A percentile compares a stretch with the other conserved stretches of the same genome.
These are phyloP conservation scores for Leucoagaricus sp. DNA, from an alignment of 1,284 basidiomycete species.

Conservation along the genomic window DNA sequence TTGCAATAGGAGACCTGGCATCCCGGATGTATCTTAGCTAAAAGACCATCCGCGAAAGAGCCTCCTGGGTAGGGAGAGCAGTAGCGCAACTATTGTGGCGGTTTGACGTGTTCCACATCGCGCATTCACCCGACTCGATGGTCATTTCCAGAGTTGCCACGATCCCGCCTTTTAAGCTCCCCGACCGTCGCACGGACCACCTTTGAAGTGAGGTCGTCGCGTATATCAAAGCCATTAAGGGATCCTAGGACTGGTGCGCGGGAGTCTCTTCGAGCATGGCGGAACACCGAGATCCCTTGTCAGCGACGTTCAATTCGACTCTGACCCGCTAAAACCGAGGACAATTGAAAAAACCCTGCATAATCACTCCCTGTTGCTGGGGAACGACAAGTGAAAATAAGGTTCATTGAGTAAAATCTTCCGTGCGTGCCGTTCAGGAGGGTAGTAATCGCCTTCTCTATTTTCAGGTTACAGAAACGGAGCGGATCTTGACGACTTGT, in stretches of 20 bases:
- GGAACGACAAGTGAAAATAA: background rate
- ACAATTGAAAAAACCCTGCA: background rate
- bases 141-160: too few relatives aligned
- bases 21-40: background rate
- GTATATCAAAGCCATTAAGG: too few relatives aligned
- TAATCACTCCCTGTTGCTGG: background rate
- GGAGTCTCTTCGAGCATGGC: background rate
- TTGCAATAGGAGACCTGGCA: background rate
- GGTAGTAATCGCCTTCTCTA: background rate
- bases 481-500: conserved; percentile 9
- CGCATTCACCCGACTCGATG: too few relatives aligned
- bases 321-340: background rate
- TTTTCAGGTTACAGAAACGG: background rate
- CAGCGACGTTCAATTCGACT: background rate
- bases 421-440: background rate
- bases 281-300: background rate
- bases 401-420: background rate
- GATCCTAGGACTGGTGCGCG: too few relatives aligned
- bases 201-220: too few relatives aligned
- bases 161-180: too few relatives aligned
- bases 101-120: too few relatives aligned
- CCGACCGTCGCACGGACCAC: too few relatives aligned
- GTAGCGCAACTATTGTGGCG: too few relatives aligned
- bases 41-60: background rate
- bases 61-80: background rate